Evolutionary conservation across 495 filamentous ascomycete species (phyloP), one percentile per base, ranked within the genome.

Genomic region (Penicillium angulare): DNA sequence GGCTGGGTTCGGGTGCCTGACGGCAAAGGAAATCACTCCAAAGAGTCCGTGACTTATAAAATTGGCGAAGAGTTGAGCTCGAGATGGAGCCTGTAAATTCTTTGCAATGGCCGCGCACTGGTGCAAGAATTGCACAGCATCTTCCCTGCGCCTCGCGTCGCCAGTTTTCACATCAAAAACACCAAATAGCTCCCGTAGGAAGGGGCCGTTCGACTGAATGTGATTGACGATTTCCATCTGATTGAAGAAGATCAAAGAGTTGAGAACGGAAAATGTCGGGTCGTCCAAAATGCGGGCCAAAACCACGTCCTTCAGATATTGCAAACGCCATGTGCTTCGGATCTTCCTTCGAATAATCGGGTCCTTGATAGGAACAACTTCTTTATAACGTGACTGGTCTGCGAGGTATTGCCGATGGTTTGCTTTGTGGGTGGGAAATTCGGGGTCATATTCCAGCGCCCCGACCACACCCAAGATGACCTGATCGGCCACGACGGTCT

Each of bases 291-390:
- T 97, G 40, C 93, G 85, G 20, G 93, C 93, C 34, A 98, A 79
- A 5, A 98, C 93, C 43, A 98, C 93, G 59, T 98, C 93, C 68
- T 97, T 98, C n/a, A 98, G 76, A 65, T 98, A 98, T 61, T 95
- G 93, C 16, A 98, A 72, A 43, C 93, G 89, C 75, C 95, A 98
- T 1, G 93, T 97, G 65, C 87, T 86, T 57, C 96, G 91, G 29
- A 98, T 98, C 76, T 97, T 97, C 60, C 83, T 86, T 55, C 83
- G 83, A 50, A 97, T 88, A 13, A 80, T 65, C 10, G 80, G 75
- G 49, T 96, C 89, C 56, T 89, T 85, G 50, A 97, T 96, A 35
- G 80, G 87, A 8, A 98, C 91, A 18, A 98, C 95, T 75, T 98
- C 93, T 69, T 96, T 97, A 67, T 89, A 98, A 55, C 88, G 84